These are phyloP conservation scores for Pythium phragmitis DNA, from an alignment of 352 stramenopile genomes.

Conservation along the genomic window DNA sequence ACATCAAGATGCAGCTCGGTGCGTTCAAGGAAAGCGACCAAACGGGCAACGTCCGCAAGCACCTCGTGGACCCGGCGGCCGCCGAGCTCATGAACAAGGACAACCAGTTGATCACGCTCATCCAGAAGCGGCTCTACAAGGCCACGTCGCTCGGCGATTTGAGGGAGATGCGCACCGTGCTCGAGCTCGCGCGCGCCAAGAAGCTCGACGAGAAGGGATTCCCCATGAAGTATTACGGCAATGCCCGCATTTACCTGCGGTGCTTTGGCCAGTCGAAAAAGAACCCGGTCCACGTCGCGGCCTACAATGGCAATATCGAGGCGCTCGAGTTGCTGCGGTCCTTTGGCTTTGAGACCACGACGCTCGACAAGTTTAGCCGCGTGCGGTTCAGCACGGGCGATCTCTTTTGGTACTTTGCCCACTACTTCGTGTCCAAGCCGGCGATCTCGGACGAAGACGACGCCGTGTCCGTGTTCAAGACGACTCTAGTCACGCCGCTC, in stretches of 20 bases:
- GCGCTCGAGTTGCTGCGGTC: conserved; percentile 66
- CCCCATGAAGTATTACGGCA: conserved; percentile 58
- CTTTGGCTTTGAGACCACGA: conserved; percentile 59
- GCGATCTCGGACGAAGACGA: conserved; percentile 61
- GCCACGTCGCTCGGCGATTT: conserved; percentile 71
- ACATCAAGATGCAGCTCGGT: conserved; percentile 84
- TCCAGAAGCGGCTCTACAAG: conserved; percentile 70
- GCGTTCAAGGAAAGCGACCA: conserved; percentile 82
- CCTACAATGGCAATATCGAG: conserved; percentile 72
- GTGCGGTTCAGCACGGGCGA: conserved; percentile 79
- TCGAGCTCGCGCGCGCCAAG: conserved; percentile 44
- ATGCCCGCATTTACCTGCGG: conserved; percentile 60
- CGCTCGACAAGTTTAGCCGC: conserved; percentile 78
- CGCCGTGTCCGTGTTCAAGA: conserved; percentile 58
- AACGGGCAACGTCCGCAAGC: conserved; percentile 70
- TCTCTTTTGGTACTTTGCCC: conserved; percentile 80
- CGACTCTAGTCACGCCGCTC: conserved; percentile 68
- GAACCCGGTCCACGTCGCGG: conserved; percentile 83
- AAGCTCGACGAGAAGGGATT: conserved; percentile 52
- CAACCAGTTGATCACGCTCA: conserved; percentile 41
- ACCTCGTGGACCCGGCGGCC: conserved; percentile 44
- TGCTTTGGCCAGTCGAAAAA: conserved; percentile 78
- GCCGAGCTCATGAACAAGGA: conserved; percentile 32
- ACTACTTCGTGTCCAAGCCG: conserved; percentile 67
- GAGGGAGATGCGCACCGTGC: conserved; percentile 47